Conservation (phyloP, 306 rosid species). For the Cucurbita ficifolia region DNA sequence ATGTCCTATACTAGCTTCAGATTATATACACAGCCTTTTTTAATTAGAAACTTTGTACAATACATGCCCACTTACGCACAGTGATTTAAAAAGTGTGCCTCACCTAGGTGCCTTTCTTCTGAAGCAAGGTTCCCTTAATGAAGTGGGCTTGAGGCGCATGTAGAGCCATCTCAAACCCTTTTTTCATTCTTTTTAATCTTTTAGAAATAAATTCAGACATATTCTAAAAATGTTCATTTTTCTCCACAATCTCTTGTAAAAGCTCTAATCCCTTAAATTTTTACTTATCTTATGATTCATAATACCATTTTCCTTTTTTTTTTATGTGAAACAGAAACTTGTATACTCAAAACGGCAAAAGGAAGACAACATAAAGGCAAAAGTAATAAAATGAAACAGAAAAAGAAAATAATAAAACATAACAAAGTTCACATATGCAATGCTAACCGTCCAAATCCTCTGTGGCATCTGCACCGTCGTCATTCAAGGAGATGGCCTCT, state of each 20-base stretch:
- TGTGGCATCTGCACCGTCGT: constrained; percentile 40
- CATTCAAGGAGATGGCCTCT: constrained; percentile 49
- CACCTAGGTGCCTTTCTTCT: not conserved
- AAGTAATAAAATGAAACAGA: not conserved
- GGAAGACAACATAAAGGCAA: not conserved
- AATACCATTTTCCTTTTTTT: not conserved
- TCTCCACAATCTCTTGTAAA: not conserved
- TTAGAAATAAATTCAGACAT: not conserved
- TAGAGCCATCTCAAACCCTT: not conserved
- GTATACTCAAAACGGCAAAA: not conserved
- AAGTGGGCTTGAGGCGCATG: not conserved
- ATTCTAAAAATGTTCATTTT: not conserved
- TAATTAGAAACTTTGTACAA: not conserved
- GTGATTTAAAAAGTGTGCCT: not conserved
- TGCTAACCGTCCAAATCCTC: constrained; percentile 62
- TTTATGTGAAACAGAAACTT: not conserved
- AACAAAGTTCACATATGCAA: not conserved
- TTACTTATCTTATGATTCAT: not conserved
- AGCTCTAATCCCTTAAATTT: not conserved
- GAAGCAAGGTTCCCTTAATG: not conserved
- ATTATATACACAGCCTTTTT: not conserved
- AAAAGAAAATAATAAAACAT: not conserved
- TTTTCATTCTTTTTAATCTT: not conserved
- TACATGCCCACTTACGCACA: not conserved
- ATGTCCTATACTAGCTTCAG: not conserved